Conservation (phyloP, 2,329 filamentous ascomycete genomes). For the Phaeosphaeria sp. region DNA sequence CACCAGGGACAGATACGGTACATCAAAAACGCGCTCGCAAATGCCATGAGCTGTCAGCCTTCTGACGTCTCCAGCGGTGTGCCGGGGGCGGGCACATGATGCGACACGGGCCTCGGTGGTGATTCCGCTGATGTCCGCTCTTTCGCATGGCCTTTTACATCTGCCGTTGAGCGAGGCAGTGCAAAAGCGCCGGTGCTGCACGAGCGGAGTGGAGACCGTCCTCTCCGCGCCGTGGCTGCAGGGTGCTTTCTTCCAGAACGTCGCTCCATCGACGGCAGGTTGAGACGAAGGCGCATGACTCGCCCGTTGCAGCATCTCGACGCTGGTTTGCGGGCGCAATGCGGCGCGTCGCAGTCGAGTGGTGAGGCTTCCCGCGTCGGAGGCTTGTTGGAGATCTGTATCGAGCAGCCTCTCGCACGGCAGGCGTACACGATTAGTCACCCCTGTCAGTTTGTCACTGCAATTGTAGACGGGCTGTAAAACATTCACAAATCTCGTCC, state of each 20-base stretch:
- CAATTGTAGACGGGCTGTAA: slow-evolving; percentile 36
- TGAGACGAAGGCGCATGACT: slow-evolving; percentile 25
- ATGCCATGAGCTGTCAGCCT: not conserved
- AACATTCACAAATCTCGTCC: slow-evolving; percentile 45
- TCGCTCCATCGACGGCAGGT: slow-evolving; percentile 22
- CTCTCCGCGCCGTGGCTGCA: slow-evolving; percentile 9
- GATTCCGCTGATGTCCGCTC: slow-evolving; percentile 9
- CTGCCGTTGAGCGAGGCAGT: slow-evolving; percentile 15
- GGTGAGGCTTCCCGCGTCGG: slow-evolving; percentile 38
- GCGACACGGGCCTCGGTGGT: slow-evolving; percentile 1
- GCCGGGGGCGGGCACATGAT: not conserved
- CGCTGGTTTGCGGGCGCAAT: slow-evolving; percentile 22
- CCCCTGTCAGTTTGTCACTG: slow-evolving; percentile 19
- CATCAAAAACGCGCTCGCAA: not conserved
- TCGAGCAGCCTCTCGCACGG: slow-evolving; percentile 25
- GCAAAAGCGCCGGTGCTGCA: slow-evolving; percentile 23
- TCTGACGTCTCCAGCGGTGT: not conserved
- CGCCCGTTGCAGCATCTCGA: slow-evolving; percentile 22
- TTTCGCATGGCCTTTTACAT: slow-evolving; percentile 8
- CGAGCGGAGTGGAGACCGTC: slow-evolving; percentile 24
- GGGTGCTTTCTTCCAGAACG: slow-evolving; percentile 17
- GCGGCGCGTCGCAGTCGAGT: slow-evolving; percentile 31
- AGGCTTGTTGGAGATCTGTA: slow-evolving; percentile 38
- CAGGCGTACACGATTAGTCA: slow-evolving; percentile 39
- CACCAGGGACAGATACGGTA: too few relatives aligned